A percentile compares a stretch with the other conserved stretches of the same genome.
phyloP scores from a whole-genome alignment of 306 rosid species.

The Fragaria vesca region DNA sequence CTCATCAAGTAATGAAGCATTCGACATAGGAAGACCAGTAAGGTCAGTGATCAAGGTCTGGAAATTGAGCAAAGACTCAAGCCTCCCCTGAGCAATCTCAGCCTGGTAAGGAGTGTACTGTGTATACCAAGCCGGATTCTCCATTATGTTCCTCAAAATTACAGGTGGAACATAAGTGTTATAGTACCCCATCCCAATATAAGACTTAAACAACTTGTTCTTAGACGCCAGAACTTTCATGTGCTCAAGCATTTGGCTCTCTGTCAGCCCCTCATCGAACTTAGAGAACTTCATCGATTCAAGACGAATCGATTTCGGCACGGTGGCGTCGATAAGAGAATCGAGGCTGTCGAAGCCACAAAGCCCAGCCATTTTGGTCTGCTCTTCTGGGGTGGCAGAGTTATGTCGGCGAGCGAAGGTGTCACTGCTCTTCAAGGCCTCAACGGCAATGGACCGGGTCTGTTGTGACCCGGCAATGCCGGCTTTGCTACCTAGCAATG shows the following conservation, averaged over 20 bases:
- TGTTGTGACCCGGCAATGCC: constrained; percentile 39
- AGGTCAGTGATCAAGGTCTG: constrained; percentile 90
- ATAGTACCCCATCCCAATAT: constrained; percentile 92
- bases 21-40: constrained; percentile 95
- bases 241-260: constrained; percentile 87
- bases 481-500: constrained; percentile 14
- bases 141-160: constrained; percentile 94
- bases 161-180: constrained; percentile 92
- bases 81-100: constrained; percentile 96
- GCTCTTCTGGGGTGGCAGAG: constrained; percentile 92
- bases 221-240: constrained; percentile 77
- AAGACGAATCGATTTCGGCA: constrained; percentile 80
- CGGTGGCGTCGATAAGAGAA: constrained; percentile 83
- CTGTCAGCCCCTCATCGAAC: constrained; percentile 89
- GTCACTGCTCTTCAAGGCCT: constrained; percentile 81
- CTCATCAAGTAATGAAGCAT: constrained; percentile 97
- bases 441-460: constrained; percentile 76
- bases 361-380: constrained; percentile 59
- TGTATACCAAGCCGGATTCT: constrained; percentile 98
- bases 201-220: constrained; percentile 74
- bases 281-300: constrained; percentile 61
- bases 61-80: constrained; percentile 83
- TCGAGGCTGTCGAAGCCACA: constrained; percentile 66
- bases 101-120: constrained; percentile 99
- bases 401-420: constrained; percentile 92